These are phyloP conservation scores for Dryadomyces sulphureus DNA, from an alignment of 2,329 filamentous ascomycete species.

Conservation along the genomic window DNA sequence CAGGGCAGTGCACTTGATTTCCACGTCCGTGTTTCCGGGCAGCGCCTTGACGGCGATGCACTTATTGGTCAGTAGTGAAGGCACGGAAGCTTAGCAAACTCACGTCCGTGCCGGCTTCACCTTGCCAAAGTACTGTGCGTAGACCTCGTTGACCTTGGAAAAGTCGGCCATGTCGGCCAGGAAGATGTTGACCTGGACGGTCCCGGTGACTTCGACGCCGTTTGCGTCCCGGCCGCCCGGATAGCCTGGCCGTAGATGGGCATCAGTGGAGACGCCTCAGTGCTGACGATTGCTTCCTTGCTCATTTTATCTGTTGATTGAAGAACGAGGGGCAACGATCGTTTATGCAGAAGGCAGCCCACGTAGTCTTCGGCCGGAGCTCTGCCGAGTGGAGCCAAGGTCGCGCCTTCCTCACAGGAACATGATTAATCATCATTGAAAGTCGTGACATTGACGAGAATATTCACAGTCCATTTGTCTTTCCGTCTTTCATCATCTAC, in stretches of 20 bases:
- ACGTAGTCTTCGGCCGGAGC: not conserved
- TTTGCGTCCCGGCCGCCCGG: constrained; percentile 49
- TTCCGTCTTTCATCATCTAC: not conserved
- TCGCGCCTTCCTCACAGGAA: too few relatives aligned
- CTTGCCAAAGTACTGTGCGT: constrained; percentile 35
- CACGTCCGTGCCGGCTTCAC: constrained; percentile 27
- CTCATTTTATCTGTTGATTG: constrained; percentile 3
- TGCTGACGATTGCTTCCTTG: constrained; percentile 22
- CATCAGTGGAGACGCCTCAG: constrained; percentile 25
- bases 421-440: too few relatives aligned
- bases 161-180: constrained; percentile 84
- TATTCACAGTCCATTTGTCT: not conserved
- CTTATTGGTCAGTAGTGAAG: constrained; percentile 19
- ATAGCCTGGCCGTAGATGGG: constrained; percentile 40
- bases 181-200: constrained; percentile 74
- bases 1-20: constrained; percentile 71
- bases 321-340: not conserved
- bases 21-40: constrained; percentile 70
- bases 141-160: constrained; percentile 55
- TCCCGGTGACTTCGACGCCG: constrained; percentile 41
- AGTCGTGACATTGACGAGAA: too few relatives aligned
- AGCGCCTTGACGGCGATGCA: constrained; percentile 81
- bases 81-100: constrained; percentile 8
- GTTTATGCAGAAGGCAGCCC: not conserved
- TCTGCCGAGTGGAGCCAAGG: too few relatives aligned